These are phyloP conservation scores for Apostasia shenzhenica DNA, from an alignment of 106 monocot species.

Conservation along the genomic window DNA sequence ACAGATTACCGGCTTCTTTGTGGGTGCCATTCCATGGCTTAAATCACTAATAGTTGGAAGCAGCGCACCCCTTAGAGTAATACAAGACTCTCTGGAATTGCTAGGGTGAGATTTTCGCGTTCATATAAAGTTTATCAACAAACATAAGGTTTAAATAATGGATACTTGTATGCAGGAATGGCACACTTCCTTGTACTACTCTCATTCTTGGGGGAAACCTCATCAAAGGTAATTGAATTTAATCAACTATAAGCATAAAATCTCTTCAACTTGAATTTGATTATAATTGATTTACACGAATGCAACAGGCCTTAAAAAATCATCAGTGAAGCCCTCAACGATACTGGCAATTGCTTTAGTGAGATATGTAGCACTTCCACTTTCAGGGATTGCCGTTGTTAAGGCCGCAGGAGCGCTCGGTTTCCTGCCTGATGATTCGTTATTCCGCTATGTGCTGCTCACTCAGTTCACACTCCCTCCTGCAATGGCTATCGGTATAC, in stretches of 20 bases:
- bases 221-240: conserved; percentile 20
- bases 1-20: conserved; percentile 43
- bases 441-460: conserved; percentile 13
- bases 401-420: conserved; percentile 6
- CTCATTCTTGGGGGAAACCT: too few species aligned
- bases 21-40: conserved; percentile 50
- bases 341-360: neutral
- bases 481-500: conserved; percentile 12
- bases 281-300: neutral
- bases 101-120: conserved; percentile 38
- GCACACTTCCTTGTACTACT: too few species aligned
- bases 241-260: too few species aligned
- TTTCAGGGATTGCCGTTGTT: conserved; percentile 12
- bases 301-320: conserved; percentile 8
- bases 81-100: conserved; percentile 40
- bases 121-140: neutral
- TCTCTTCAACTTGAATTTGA: too few species aligned
- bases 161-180: conserved; percentile 30
- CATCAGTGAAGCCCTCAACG: conserved; percentile 7
- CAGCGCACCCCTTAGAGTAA: conserved; percentile 33
- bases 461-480: conserved; percentile 18
- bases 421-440: conserved; percentile 15
- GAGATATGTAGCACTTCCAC: conserved; percentile 10
- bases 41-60: conserved; percentile 50
- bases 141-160: neutral